These are phyloP conservation scores for Aureobasidium melanogenum DNA, from an alignment of 2,329 filamentous ascomycete genomes.

Conservation along the genomic window DNA sequence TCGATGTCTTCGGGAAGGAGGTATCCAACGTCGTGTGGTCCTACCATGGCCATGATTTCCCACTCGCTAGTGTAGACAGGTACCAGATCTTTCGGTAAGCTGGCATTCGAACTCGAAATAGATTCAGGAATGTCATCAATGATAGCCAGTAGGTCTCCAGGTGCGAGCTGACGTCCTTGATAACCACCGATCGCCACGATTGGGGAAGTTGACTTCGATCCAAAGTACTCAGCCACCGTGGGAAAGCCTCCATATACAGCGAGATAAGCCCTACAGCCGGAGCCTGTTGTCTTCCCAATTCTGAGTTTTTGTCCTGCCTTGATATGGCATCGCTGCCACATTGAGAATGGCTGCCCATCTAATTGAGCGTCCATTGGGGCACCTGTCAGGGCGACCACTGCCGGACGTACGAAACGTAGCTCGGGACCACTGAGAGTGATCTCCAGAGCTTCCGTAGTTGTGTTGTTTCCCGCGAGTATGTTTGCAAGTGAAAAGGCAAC, in stretches of 20 bases:
- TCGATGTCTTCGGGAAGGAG: slow-evolving; percentile 44
- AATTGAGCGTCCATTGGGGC: slow-evolving; percentile 44
- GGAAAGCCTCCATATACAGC: slow-evolving; percentile 49
- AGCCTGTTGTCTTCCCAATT: slow-evolving; percentile 45
- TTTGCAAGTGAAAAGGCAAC: slow-evolving; percentile 52
- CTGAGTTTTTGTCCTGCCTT: slow-evolving; percentile 44
- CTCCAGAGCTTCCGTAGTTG: slow-evolving; percentile 45
- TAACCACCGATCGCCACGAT: slow-evolving; percentile 51
- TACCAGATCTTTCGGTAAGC: slow-evolving; percentile 37
- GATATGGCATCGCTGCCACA: slow-evolving; percentile 48
- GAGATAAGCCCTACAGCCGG: slow-evolving; percentile 50
- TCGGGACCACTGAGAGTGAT: slow-evolving; percentile 54
- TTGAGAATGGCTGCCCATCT: slow-evolving; percentile 40
- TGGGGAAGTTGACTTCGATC: slow-evolving; percentile 51
- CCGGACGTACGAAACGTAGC: slow-evolving; percentile 45
- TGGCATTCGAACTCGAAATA: slow-evolving; percentile 21
- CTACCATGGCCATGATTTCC: slow-evolving; percentile 47
- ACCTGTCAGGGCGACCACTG: slow-evolving; percentile 49
- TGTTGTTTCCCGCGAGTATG: slow-evolving; percentile 48
- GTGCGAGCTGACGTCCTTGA: slow-evolving; percentile 47
- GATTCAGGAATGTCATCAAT: slow-evolving; percentile 29
- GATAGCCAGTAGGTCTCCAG: slow-evolving; percentile 45
- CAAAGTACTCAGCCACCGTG: slow-evolving; percentile 46
- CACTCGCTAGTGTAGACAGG: slow-evolving; percentile 42
- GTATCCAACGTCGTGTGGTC: slow-evolving; percentile 49